phyloP scores from a whole-genome alignment of 1,284 basidiomycete genomes.

The Waitea zeae region DNA sequence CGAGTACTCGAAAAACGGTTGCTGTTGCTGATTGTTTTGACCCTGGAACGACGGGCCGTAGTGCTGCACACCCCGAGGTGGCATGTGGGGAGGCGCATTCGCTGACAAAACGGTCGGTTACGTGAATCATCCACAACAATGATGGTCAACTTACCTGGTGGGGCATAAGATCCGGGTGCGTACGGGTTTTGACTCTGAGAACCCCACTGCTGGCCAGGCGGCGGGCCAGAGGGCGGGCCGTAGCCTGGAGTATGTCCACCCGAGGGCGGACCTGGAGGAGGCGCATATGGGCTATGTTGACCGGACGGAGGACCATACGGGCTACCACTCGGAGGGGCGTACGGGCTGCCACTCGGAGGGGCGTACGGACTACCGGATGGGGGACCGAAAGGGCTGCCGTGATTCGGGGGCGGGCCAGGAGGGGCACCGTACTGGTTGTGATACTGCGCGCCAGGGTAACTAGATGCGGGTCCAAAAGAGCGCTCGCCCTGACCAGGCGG shows the following conservation, averaged over 20 bases:
- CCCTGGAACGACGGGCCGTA: slow-evolving; percentile 50
- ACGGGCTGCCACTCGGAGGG: not conserved
- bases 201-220: not conserved
- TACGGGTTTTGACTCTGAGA: not conserved
- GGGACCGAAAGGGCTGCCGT: not conserved
- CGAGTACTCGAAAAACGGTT: slow-evolving; percentile 62
- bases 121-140: not conserved
- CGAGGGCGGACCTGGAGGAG: slow-evolving; percentile 3
- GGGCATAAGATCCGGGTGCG: not conserved
- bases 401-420: slow-evolving; percentile 1
- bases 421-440: slow-evolving; percentile 2
- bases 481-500: no score
- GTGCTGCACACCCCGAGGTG: slow-evolving; percentile 45
- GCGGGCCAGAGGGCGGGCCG: not conserved
- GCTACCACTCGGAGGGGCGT: not conserved
- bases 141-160: slow-evolving; percentile 1
- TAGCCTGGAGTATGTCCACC: not conserved
- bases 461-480: no score
- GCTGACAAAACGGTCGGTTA: not conserved
- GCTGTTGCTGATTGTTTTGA: slow-evolving; percentile 26
- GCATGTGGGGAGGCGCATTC: slow-evolving; percentile 26
- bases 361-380: not conserved
- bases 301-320: not conserved
- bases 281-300: not conserved
- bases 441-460: no score